Evolutionary conservation across 2,329 filamentous ascomycete genomes (phyloP).

Genomic region (Colletotrichum aenigma): DNA sequence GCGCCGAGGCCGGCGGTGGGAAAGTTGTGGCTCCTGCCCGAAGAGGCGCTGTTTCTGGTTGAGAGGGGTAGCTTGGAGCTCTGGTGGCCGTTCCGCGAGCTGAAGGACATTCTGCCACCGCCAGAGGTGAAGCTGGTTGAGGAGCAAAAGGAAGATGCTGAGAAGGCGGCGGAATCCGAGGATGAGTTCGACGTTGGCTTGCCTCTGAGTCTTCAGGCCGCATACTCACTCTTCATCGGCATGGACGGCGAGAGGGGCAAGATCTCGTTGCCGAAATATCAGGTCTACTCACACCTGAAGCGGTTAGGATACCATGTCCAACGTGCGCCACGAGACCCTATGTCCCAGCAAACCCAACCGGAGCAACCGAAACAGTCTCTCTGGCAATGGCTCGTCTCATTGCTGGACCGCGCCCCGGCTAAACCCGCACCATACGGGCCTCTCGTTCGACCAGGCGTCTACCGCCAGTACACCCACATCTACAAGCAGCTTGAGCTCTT

Average conservation of each 20-base stretch:
- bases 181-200: slow-evolving; percentile 67
- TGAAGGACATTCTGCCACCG: slow-evolving; percentile 52
- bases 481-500: slow-evolving; percentile 80
- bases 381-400: slow-evolving; percentile 59
- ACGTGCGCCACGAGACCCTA: slow-evolving; percentile 58
- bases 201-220: slow-evolving; percentile 90
- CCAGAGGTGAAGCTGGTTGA: slow-evolving; percentile 25
- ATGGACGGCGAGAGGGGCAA: slow-evolving; percentile 66
- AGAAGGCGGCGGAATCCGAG: slow-evolving; percentile 28
- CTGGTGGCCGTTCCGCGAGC: slow-evolving; percentile 72
- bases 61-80: slow-evolving; percentile 89
- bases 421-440: slow-evolving; percentile 52
- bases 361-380: slow-evolving; percentile 33
- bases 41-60: slow-evolving; percentile 88
- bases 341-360: background rate
- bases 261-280: slow-evolving; percentile 77
- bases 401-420: slow-evolving; percentile 37
- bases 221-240: slow-evolving; percentile 84
- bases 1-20: slow-evolving; percentile 58
- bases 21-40: slow-evolving; percentile 83
- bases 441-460: slow-evolving; percentile 65
- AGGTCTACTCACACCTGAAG: slow-evolving; percentile 86
- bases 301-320: slow-evolving; percentile 82
- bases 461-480: slow-evolving; percentile 71
- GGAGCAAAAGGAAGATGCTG: slow-evolving; percentile 25